Conservation (phyloP, 2,329 filamentous ascomycete genomes). For the Colletotrichum navitas region DNA sequence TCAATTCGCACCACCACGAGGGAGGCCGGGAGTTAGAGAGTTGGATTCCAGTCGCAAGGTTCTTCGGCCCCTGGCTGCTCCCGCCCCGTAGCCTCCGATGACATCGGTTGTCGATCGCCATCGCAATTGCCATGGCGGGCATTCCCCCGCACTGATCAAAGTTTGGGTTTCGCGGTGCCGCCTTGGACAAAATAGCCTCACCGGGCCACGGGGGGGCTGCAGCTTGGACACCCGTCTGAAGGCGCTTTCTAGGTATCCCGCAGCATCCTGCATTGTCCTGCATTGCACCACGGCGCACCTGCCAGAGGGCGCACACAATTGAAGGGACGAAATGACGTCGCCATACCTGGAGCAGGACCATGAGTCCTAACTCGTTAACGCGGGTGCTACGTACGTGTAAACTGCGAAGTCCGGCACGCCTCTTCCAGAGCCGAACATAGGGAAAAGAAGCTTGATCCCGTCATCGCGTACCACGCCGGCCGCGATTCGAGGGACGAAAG, state of each 20-base stretch:
- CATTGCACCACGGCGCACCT: conserved; percentile 7
- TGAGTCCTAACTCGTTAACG: no score
- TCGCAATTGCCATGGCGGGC: conserved; percentile 22
- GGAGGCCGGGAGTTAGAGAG: conserved; percentile 11
- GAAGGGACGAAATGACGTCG: conserved; percentile 34
- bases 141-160: conserved; percentile 25
- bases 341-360: background rate
- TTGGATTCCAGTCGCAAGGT: conserved; percentile 27
- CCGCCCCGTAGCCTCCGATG: conserved; percentile 29
- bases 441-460: conserved; percentile 13
- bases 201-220: background rate
- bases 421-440: background rate
- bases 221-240: conserved; percentile 27
- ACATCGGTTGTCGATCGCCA: conserved; percentile 32
- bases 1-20: background rate
- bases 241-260: background rate
- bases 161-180: conserved; percentile 1
- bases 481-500: background rate
- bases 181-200: conserved; percentile 20
- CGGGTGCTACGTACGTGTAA: background rate
- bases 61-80: conserved; percentile 24
- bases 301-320: background rate
- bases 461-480: conserved; percentile 15
- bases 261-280: conserved; percentile 24
- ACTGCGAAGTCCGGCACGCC: background rate